These are phyloP conservation scores for Curvularia sp. DNA, from an alignment of 2,329 filamentous ascomycete genomes.

Conservation along the genomic window DNA sequence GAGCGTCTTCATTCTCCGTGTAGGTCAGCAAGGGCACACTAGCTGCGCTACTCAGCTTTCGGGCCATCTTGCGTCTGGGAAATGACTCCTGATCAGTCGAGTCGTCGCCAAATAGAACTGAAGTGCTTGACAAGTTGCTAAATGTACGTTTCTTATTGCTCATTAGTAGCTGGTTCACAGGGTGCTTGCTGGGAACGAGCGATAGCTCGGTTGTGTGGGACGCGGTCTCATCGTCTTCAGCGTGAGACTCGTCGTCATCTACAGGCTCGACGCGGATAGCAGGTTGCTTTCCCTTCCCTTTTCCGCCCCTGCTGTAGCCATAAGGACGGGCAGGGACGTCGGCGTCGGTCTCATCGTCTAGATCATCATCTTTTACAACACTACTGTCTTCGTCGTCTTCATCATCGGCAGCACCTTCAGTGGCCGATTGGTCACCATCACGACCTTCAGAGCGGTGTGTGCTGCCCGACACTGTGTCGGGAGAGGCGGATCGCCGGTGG, in stretches of 20 bases:
- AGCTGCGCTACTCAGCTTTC: constrained; percentile 45
- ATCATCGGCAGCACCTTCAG: constrained; percentile 42
- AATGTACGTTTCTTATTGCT: constrained; percentile 50
- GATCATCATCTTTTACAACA: constrained; percentile 38
- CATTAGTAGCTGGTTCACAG: constrained; percentile 38
- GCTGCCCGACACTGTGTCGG: constrained; percentile 30
- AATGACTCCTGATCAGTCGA: constrained; percentile 42
- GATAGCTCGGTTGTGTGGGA: constrained; percentile 37
- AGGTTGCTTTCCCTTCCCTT: constrained; percentile 48
- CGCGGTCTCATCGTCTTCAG: constrained; percentile 39
- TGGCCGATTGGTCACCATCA: constrained; percentile 37
- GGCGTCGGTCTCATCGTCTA: constrained; percentile 49
- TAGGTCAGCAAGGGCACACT: constrained; percentile 49
- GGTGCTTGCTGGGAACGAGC: constrained; percentile 39
- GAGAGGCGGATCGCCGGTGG: constrained; percentile 30
- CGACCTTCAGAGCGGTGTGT: constrained; percentile 34
- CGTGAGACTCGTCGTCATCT: constrained; percentile 40
- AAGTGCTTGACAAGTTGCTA: constrained; percentile 51
- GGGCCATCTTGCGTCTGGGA: constrained; percentile 49
- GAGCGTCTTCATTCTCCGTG: constrained; percentile 32
- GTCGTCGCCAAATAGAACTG: constrained; percentile 48
- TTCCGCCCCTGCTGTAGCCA: constrained; percentile 42
- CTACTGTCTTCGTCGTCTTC: constrained; percentile 48
- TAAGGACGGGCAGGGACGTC: constrained; percentile 46
- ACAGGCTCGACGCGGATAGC: constrained; percentile 47